Evolutionary conservation across 352 stramenopile species (phyloP).

Genomic region (Phytophthora sojae): DNA sequence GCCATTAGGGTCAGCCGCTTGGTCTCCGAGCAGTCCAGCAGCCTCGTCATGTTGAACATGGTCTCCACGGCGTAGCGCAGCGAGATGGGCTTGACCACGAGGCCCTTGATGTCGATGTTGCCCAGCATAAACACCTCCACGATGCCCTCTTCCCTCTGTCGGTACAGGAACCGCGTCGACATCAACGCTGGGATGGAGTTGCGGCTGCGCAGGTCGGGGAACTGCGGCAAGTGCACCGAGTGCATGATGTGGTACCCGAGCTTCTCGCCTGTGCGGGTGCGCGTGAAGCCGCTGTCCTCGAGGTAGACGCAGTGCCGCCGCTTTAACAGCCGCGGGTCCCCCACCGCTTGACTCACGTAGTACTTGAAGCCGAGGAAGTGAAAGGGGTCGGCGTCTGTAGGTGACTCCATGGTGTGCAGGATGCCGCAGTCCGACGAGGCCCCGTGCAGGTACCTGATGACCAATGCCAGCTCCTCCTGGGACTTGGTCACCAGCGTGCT

Average conservation of each 20-base stretch:
- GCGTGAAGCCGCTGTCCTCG: conserved; percentile 52
- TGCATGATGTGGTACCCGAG: conserved; percentile 60
- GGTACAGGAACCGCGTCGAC: conserved; percentile 49
- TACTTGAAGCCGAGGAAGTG: conserved; percentile 63
- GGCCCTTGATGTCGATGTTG: conserved; percentile 39
- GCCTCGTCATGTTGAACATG: conserved; percentile 41
- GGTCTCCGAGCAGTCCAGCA: conserved; percentile 51
- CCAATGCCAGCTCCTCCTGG: conserved; percentile 61
- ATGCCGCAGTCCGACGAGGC: conserved; percentile 49
- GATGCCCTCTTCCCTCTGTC: conserved; percentile 42
- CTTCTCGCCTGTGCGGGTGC: conserved; percentile 43
- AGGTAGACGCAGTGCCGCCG: conserved; percentile 53
- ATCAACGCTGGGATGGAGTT: conserved; percentile 41
- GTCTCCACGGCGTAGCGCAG: conserved; percentile 29
- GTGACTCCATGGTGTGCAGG: conserved; percentile 43
- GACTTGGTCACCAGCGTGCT: conserved; percentile 44
- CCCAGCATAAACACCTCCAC: conserved; percentile 50
- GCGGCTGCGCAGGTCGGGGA: conserved; percentile 39
- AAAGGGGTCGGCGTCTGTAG: conserved; percentile 45
- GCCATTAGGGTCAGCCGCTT: conserved; percentile 60
- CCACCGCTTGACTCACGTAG: conserved; percentile 48
- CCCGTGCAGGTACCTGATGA: conserved; percentile 53
- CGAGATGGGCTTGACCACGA: conserved; percentile 32
- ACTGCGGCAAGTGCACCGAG: conserved; percentile 47
- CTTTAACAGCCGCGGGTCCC: conserved; percentile 30